A percentile compares a stretch with the other conserved stretches of the same genome.
These are phyloP conservation scores for Lathyrus tuberosus DNA, from an alignment of 306 rosid genomes.

Conservation along the genomic window DNA sequence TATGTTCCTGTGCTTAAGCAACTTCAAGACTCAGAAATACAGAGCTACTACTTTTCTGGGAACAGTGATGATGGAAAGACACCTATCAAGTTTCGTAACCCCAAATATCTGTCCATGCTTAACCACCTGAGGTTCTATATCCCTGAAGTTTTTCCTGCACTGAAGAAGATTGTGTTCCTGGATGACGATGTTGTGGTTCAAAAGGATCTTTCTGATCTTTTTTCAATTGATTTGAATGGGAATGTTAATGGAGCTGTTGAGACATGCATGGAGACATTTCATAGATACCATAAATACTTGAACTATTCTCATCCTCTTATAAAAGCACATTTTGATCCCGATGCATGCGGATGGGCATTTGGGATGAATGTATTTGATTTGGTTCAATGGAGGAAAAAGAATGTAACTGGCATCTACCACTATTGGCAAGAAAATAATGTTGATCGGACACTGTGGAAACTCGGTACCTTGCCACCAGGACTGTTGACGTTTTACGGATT, in stretches of 20 bases:
- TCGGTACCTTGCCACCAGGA: conserved; percentile 92
- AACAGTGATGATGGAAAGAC: conserved; percentile 64
- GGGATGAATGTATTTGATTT: conserved; percentile 92
- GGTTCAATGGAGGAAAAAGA: conserved; percentile 88
- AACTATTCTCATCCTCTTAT: conserved; percentile 91
- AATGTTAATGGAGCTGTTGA: conserved; percentile 93
- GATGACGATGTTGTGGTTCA: conserved; percentile 91
- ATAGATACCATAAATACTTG: conserved; percentile 83
- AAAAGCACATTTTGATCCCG: conserved; percentile 79
- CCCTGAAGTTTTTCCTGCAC: conserved; percentile 86
- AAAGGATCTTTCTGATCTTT: conserved; percentile 77
- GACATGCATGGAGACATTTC: conserved; percentile 97
- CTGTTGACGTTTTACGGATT: conserved; percentile 82
- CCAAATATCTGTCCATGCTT: conserved; percentile 91
- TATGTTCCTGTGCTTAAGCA: conserved; percentile 95
- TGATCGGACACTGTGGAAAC: conserved; percentile 89
- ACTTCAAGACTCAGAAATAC: conserved; percentile 88
- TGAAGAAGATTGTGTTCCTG: conserved; percentile 77
- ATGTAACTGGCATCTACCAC: conserved; percentile 91
- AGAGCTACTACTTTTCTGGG: conserved; percentile 87
- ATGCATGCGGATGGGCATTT: conserved; percentile 98
- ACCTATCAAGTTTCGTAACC: conserved; percentile 92
- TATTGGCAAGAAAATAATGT: conserved; percentile 88
- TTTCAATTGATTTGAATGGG: conserved; percentile 68
- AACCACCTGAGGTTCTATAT: conserved; percentile 87